Evolutionary conservation across 257 asterid genomes (phyloP), one percentile per base, ranked within the genome.

Genomic region (Fraxinus anomala): DNA sequence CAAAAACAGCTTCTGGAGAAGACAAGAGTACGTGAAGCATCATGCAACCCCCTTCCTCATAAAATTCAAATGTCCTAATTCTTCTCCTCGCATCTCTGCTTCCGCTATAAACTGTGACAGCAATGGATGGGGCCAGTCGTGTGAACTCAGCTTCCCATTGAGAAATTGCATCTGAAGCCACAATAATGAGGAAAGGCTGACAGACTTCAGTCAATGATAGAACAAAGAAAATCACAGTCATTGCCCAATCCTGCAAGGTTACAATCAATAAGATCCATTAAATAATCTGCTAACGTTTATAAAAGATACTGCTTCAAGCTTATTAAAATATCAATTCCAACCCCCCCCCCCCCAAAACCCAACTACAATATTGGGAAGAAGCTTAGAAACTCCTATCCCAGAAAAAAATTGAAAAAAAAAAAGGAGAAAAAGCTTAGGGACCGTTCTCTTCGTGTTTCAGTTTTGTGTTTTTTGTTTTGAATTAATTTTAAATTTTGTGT

Each of bases 141-240:
- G 75, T 85, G 77, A 92, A 90, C 74, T 86, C 91, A 76, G 89
- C 89, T 87, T 90, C 92, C 97, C 97, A 91, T 54, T 51, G 86
- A 74, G 88, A 79, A 72, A 85, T 74, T 47, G 85, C 80, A 69
- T 82, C 51, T 24, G 87, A 74, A 70, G 89, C 56, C 42, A 93
- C 80, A 79, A 88, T 78, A 73, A 91, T 66, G 44, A 91, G 92
- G 84, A 91, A 84, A 82, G 97, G 91, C 83, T 76, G 69, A 85
- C 80, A 80, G 26, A 47, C 81, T 74, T 84, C 87, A 24, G 82
- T 76, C 84, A 90, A 54, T 66, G 92, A 87, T 70, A 70, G 73
- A 82, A 91, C 83, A 65, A 83, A 82, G 70, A 76, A 73, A 65
- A 86, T 80, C 73, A 84, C 81, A 79, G 87, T 81, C 83, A 76